Base-by-base conservation (phyloP, 768 basidiomycete species). In the Tulasnella sp. region DNA sequence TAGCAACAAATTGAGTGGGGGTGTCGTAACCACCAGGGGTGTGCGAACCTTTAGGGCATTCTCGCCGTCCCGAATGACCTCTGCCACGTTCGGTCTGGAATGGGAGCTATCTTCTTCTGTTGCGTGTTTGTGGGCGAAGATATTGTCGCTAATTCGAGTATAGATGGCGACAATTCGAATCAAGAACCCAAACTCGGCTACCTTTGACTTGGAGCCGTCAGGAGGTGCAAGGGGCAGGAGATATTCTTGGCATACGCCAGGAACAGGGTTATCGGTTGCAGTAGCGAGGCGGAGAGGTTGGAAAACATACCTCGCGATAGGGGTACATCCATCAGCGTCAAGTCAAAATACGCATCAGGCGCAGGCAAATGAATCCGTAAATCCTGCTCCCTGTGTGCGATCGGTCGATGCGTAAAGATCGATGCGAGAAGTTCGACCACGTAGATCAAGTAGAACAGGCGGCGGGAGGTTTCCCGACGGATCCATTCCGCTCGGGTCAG, bases 301-400 rank as follows among this genome's bases (percentile, higher is more conserved):
- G 38, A n/a, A 74, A 78, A 46, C 79, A 48, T 42, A 80, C 78
- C 80, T 31, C 75, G 75, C 34, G 79, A 56, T 34, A 71, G 38
- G 36, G 44, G 48, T 42, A 42, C 68, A 27, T 68, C 46, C 24
- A 21, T 12, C n/a, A 72, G 31, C 21, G 74, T 48, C 78, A 95
- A 86, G 84, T 95, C 93, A 82, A 94, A 95, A 84, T 89, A 91
- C 12, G 92, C 91, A 84, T 95, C 94, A 83, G 94, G 93, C 10
- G 91, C 90, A n/a, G 94, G 94, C 46, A 95, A 86, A 74, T 91
- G 89, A 62, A 94, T 88, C 46, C 87, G 21, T 16, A 80, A 31
- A 71, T 78, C 80, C n/a, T 38, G 38, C 73, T 82, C 81, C 36
- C 71, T 71, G 74, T 74, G 79, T 16, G 46, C 39, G n/a, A 78